phyloP scores from a whole-genome alignment of 2,329 filamentous ascomycete genomes.

The Chrysoporthe cubensis region DNA sequence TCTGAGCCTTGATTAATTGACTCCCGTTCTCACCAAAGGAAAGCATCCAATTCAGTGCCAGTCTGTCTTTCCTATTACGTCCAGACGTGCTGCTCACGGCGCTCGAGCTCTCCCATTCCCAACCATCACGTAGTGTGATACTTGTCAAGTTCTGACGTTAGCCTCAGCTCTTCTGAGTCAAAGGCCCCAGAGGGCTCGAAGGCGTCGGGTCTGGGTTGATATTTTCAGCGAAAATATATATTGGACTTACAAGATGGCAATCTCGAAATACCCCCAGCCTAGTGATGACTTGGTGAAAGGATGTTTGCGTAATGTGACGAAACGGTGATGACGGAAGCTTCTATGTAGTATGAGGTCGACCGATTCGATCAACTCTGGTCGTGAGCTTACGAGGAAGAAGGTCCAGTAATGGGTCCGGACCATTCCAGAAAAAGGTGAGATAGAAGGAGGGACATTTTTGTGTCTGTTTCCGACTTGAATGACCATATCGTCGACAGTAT shows the following conservation, averaged over 20 bases:
- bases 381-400: conserved; percentile 13
- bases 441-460: conserved; percentile 11
- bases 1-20: not conserved
- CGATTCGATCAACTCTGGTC: conserved; percentile 11
- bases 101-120: conserved; percentile 10
- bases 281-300: conserved; percentile 19
- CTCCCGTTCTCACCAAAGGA: conserved; percentile 4
- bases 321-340: conserved; percentile 6
- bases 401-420: conserved; percentile 11
- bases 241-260: conserved; percentile 2
- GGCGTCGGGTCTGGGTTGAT: too few relatives aligned
- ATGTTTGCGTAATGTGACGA: conserved; percentile 15
- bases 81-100: not conserved
- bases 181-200: not conserved
- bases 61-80: conserved; percentile 2
- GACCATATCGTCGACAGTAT: conserved; percentile 4
- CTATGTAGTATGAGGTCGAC: conserved; percentile 20
- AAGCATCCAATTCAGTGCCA: conserved; percentile 9
- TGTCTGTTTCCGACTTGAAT: conserved; percentile 22
- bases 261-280: conserved; percentile 16
- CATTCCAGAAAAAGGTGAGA: conserved; percentile 16
- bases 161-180: not conserved
- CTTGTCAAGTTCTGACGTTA: not conserved
- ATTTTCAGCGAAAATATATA: not conserved
- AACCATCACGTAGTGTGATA: conserved; percentile 19